These are phyloP conservation scores for Chaetomiaceae sp. DNA, from an alignment of 2,329 filamentous ascomycete genomes.

Conservation along the genomic window DNA sequence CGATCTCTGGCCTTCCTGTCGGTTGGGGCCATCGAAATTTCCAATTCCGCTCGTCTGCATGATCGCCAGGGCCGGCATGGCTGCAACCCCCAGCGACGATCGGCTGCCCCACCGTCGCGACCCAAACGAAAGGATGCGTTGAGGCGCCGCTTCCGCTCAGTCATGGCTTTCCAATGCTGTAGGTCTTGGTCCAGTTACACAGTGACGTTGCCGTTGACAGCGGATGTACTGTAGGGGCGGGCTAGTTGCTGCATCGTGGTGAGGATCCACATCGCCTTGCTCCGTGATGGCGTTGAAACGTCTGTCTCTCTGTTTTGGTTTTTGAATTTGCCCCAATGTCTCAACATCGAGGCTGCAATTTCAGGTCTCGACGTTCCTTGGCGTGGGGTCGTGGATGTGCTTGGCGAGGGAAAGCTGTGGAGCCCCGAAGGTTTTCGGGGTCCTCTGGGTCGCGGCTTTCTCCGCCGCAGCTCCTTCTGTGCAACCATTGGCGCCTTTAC, in stretches of 20 bases:
- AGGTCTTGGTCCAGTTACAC: background rate
- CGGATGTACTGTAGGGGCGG: too few species aligned
- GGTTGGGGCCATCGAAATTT: constrained; percentile 8
- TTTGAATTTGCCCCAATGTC: background rate
- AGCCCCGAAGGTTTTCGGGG: constrained; percentile 12
- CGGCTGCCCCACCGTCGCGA: constrained; percentile 1
- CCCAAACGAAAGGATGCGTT: background rate
- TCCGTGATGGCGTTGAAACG: background rate
- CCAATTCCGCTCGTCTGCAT: constrained; percentile 11
- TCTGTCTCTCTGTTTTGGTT: background rate
- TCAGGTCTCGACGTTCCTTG: constrained; percentile 3
- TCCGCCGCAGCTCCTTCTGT: background rate
- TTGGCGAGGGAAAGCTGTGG: background rate
- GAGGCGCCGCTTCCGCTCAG: background rate
- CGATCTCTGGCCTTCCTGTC: background rate
- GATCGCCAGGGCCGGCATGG: constrained; percentile 15
- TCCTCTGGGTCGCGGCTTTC: background rate
- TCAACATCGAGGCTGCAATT: background rate
- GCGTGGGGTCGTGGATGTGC: constrained; percentile 9
- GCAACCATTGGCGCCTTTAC: background rate
- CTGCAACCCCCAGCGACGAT: constrained; percentile 7
- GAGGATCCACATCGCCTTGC: background rate
- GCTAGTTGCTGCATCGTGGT: background rate
- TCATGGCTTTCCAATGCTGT: background rate
- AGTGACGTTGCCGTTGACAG: background rate